phyloP scores from a whole-genome alignment of 805 yeast species.

The Spathaspora sp. region DNA sequence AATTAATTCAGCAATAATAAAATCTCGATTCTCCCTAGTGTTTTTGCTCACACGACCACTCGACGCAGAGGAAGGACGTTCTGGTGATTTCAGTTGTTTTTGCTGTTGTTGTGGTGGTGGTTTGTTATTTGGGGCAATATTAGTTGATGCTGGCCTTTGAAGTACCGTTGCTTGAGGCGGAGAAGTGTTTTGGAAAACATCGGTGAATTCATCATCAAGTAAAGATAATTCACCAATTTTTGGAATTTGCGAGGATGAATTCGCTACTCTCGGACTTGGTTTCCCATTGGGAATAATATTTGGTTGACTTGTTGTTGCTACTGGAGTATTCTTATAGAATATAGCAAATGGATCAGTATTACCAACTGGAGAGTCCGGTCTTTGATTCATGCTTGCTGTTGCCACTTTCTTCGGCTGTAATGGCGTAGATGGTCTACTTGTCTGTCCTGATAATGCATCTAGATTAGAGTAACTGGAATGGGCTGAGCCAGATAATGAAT shows the following conservation, averaged over 20 bases:
- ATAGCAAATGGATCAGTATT: slow-evolving; percentile 11
- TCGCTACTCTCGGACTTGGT: too few species aligned
- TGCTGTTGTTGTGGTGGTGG: background rate
- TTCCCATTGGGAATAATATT: background rate
- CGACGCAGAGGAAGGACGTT: background rate
- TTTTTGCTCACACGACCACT: background rate
- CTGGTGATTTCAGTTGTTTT: background rate
- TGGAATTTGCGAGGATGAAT: background rate
- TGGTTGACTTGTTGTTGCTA: slow-evolving; percentile 1
- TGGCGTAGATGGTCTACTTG: slow-evolving; percentile 1
- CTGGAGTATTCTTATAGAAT: slow-evolving; percentile 1
- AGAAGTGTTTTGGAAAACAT: slow-evolving; percentile 21
- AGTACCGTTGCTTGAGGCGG: background rate
- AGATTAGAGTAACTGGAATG: slow-evolving; percentile 28
- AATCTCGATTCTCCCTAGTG: slow-evolving; percentile 28
- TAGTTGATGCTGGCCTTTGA: slow-evolving; percentile 3
- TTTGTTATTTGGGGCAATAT: background rate
- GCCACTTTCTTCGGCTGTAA: background rate
- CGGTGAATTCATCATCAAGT: slow-evolving; percentile 42
- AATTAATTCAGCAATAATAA: slow-evolving; percentile 60
- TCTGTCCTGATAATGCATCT: slow-evolving; percentile 24
- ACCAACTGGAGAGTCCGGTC: too few species aligned
- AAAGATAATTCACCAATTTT: slow-evolving; percentile 12
- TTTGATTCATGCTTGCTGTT: background rate
- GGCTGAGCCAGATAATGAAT: slow-evolving; percentile 31